Evolutionary conservation across 1,139 yeast genomes (phyloP).

Genomic region (Taphrina flavorubra): DNA sequence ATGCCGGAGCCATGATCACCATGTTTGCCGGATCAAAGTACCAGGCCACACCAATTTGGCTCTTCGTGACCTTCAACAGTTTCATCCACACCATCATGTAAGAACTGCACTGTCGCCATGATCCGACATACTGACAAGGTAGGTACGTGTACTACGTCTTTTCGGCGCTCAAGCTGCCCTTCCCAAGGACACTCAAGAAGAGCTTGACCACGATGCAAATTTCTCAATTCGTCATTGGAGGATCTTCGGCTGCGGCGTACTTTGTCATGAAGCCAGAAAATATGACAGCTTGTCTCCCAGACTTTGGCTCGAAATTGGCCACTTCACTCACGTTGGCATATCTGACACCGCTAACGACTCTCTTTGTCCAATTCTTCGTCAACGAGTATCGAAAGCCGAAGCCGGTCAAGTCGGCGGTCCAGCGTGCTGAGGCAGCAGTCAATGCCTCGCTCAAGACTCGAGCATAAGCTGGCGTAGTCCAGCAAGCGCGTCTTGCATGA

Average conservation of each 20-base stretch:
- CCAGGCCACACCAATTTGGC: constrained; percentile 80
- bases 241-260: constrained; percentile 68
- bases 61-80: constrained; percentile 72
- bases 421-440: constrained; percentile 47
- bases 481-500: neutral
- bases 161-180: constrained; percentile 65
- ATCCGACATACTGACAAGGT: neutral
- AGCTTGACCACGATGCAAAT: constrained; percentile 72
- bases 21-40: constrained; percentile 82
- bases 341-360: constrained; percentile 71
- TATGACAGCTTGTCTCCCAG: constrained; percentile 54
- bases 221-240: constrained; percentile 72
- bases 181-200: constrained; percentile 66
- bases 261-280: constrained; percentile 67
- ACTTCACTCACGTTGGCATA: constrained; percentile 70
- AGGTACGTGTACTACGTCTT: constrained; percentile 68
- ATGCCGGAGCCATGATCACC: constrained; percentile 81
- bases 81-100: constrained; percentile 74
- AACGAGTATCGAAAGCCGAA: constrained; percentile 59
- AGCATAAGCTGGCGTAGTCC: neutral
- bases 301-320: constrained; percentile 60
- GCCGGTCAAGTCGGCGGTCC: constrained; percentile 23
- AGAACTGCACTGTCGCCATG: neutral
- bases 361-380: constrained; percentile 72
- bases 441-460: constrained; percentile 32